Evolutionary conservation across 2,329 filamentous ascomycete species (phyloP).

Genomic region (Colletotrichum higginsianum): DNA sequence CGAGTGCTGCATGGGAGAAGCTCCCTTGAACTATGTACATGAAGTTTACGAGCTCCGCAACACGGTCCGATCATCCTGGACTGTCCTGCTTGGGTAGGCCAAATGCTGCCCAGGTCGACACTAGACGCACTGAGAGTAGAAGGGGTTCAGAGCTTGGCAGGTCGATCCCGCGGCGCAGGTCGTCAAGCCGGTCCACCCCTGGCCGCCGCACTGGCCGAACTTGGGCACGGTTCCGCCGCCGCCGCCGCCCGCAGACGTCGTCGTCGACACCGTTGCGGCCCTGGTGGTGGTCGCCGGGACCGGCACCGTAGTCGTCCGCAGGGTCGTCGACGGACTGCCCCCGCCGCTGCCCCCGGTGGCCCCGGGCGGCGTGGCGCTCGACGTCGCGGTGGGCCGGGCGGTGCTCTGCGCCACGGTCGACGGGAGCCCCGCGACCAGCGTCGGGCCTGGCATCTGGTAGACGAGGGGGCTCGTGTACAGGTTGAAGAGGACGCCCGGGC

Average conservation of each 20-base stretch:
- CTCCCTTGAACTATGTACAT: constrained; percentile 11
- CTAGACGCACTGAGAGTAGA: constrained; percentile 59
- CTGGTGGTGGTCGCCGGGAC: constrained; percentile 24
- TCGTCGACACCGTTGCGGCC: constrained; percentile 25
- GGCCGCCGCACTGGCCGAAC: constrained; percentile 57
- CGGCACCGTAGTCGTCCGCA: constrained; percentile 28
- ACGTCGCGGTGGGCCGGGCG: constrained; percentile 23
- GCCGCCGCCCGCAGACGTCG: constrained; percentile 23
- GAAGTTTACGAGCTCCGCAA: not conserved
- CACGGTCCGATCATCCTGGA: accelerated
- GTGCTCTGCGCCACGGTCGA: constrained; percentile 41
- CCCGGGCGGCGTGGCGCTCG: constrained; percentile 42
- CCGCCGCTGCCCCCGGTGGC: constrained; percentile 29
- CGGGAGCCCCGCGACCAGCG: constrained; percentile 44
- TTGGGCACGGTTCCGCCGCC: constrained; percentile 45
- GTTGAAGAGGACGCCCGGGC: constrained; percentile 56
- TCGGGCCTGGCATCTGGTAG: constrained; percentile 52
- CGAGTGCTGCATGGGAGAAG: too few species aligned
- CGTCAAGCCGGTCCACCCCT: constrained; percentile 53
- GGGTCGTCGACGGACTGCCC: constrained; percentile 23
- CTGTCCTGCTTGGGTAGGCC: not conserved
- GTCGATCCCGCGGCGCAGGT: constrained; percentile 53
- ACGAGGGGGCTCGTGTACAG: constrained; percentile 49
- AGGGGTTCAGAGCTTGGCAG: constrained; percentile 56
- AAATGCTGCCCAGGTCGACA: too few species aligned